A percentile compares a stretch with the other conserved stretches of the same genome.
These are phyloP conservation scores for Gastrolobium bilobum DNA, from an alignment of 306 rosid genomes.

Conservation along the genomic window DNA sequence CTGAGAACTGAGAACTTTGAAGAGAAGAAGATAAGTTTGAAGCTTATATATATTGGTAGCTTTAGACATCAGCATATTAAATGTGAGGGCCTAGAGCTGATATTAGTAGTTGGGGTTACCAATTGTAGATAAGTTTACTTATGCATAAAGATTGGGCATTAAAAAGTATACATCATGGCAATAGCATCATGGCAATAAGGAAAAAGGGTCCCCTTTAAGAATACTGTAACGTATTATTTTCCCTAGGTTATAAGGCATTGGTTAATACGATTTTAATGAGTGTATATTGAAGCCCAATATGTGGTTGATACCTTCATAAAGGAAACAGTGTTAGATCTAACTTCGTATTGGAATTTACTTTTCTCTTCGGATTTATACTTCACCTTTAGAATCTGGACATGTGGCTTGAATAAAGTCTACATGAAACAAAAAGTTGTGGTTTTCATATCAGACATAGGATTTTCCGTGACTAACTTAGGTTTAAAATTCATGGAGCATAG, in stretches of 20 bases:
- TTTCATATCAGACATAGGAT: neutral
- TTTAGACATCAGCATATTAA: slow-evolving; percentile 41
- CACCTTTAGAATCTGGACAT: neutral
- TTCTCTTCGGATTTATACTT: neutral
- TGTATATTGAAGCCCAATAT: too few species aligned
- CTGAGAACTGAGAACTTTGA: slow-evolving; percentile 1
- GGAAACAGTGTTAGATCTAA: neutral
- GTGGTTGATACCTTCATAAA: neutral
- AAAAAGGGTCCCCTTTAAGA: too few species aligned
- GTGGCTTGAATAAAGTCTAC: neutral
- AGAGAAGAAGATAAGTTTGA: slow-evolving; percentile 35
- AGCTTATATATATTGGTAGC: slow-evolving; percentile 44
- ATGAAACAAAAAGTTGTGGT: neutral
- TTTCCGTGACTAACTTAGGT: slow-evolving; percentile 10
- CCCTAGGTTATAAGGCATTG: too few species aligned
- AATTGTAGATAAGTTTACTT: slow-evolving; percentile 29
- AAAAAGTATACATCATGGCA: too few species aligned
- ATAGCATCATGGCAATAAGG: too few species aligned
- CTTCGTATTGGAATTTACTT: neutral
- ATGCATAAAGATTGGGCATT: too few species aligned
- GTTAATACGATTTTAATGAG: too few species aligned
- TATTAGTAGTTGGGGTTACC: slow-evolving; percentile 49
- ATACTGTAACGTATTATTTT: too few species aligned
- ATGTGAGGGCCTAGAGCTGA: slow-evolving; percentile 43
- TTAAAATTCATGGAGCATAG: neutral